Conservation (phyloP, 257 asterid species). For the Buddleja alternifolia region DNA sequence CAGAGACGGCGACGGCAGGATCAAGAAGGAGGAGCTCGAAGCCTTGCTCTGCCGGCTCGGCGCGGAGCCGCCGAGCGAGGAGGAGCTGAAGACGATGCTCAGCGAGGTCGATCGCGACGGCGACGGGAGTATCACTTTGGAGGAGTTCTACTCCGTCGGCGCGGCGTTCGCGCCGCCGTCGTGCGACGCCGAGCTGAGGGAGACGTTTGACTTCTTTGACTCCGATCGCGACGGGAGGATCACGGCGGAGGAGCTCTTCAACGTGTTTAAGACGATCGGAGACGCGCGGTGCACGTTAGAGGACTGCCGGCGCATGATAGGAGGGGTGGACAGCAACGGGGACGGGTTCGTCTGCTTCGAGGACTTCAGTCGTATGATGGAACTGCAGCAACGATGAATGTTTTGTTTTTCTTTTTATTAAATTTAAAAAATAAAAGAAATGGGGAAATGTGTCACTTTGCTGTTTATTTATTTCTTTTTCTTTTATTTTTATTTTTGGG, state of each 20-base stretch:
- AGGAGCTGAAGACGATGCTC: slow-evolving; percentile 56
- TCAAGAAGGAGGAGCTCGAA: slow-evolving; percentile 56
- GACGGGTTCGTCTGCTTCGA: slow-evolving; percentile 94
- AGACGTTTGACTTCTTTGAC: slow-evolving; percentile 77
- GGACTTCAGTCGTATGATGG: slow-evolving; percentile 87
- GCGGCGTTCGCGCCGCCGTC: slow-evolving; percentile 65
- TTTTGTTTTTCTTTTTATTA: background rate
- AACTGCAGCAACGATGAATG: slow-evolving; percentile 42
- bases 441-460: slow-evolving; percentile 17
- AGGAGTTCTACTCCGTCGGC: slow-evolving; percentile 57
- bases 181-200: slow-evolving; percentile 56
- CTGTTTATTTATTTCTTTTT: background rate
- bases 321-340: slow-evolving; percentile 67
- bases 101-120: slow-evolving; percentile 70
- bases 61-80: slow-evolving; percentile 57
- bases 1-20: slow-evolving; percentile 69
- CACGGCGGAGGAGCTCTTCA: slow-evolving; percentile 75
- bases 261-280: slow-evolving; percentile 63
- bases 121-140: slow-evolving; percentile 70
- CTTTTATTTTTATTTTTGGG: background rate
- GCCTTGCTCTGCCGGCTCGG: slow-evolving; percentile 56
- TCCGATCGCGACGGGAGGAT: slow-evolving; percentile 81
- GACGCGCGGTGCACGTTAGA: slow-evolving; percentile 78
- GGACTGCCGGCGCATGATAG: slow-evolving; percentile 89
- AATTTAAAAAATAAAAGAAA: slow-evolving; percentile 16